Conservation (phyloP, 2,329 filamentous ascomycete species). For the Ophiostoma angusticollis region DNA sequence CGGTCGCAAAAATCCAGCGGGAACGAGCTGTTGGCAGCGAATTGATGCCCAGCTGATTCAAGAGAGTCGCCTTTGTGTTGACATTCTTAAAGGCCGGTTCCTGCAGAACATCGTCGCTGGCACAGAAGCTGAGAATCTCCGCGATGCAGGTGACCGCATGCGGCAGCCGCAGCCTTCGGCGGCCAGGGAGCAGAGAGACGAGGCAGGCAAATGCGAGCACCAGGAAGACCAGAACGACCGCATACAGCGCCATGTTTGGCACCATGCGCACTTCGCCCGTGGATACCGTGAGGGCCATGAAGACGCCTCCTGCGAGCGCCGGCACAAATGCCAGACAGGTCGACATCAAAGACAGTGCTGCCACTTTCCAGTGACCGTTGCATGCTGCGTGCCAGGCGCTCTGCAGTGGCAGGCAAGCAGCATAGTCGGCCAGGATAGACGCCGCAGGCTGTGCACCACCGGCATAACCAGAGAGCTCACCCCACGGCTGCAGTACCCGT, state of each 20-base stretch:
- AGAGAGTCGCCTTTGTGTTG: slow-evolving; percentile 54
- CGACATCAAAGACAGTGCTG: slow-evolving; percentile 45
- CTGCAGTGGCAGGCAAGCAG: slow-evolving; percentile 50
- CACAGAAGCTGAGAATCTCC: slow-evolving; percentile 65
- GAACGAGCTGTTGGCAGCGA: slow-evolving; percentile 33
- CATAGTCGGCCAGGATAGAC: slow-evolving; percentile 58
- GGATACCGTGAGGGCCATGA: slow-evolving; percentile 55
- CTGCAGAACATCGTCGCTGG: slow-evolving; percentile 55
- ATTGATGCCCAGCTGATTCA: slow-evolving; percentile 51
- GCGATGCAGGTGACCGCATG: slow-evolving; percentile 61
- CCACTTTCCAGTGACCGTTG: slow-evolving; percentile 54
- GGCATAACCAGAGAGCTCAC: slow-evolving; percentile 36
- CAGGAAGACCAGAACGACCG: slow-evolving; percentile 58
- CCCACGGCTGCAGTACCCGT: slow-evolving; percentile 57
- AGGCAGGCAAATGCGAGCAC: slow-evolving; percentile 56
- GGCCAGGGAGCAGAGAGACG: slow-evolving; percentile 39
- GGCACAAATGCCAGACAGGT: slow-evolving; percentile 50
- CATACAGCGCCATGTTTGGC: slow-evolving; percentile 60
- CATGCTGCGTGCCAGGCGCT: slow-evolving; percentile 42
- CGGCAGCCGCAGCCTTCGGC: slow-evolving; percentile 52
- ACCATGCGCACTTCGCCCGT: slow-evolving; percentile 48
- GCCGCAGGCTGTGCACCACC: slow-evolving; percentile 49
- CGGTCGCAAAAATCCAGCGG: slow-evolving; percentile 39
- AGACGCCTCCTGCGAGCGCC: slow-evolving; percentile 54
- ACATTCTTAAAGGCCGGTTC: slow-evolving; percentile 61